Percentiles rank a stretch among this genome's conserved stretches.
Evolutionary conservation across 495 filamentous ascomycete species (phyloP).

Genomic region (Emericellopsis terricola): DNA sequence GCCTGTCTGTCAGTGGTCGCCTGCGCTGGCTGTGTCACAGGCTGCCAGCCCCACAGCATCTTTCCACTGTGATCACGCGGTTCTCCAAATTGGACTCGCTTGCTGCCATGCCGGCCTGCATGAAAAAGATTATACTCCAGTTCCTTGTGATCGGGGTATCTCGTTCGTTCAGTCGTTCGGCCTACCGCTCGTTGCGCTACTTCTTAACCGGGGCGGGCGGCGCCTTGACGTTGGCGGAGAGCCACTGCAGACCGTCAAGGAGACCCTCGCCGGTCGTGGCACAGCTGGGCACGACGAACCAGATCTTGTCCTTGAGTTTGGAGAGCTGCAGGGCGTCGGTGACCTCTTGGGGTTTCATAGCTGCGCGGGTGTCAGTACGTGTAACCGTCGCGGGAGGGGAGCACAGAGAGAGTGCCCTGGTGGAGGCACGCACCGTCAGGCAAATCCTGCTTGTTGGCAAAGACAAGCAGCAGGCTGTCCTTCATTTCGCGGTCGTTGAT

Average conservation of each 20-base stretch:
- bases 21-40: too few relatives aligned
- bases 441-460: slow-evolving; percentile 97
- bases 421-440: slow-evolving; percentile 43
- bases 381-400: not conserved
- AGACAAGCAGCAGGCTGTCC: slow-evolving; percentile 81
- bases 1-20: too few relatives aligned
- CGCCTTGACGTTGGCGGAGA: slow-evolving; percentile 85
- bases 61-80: too few relatives aligned
- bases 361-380: slow-evolving; percentile 22
- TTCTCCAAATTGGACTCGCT: too few relatives aligned
- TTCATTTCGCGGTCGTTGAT: slow-evolving; percentile 98
- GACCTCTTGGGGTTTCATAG: slow-evolving; percentile 73
- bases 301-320: slow-evolving; percentile 78
- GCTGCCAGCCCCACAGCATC: too few relatives aligned
- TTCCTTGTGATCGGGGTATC: too few relatives aligned
- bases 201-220: slow-evolving; percentile 36
- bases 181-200: too few relatives aligned
- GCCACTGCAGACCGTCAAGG: slow-evolving; percentile 83
- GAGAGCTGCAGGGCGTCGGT: slow-evolving; percentile 69
- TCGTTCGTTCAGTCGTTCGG: too few relatives aligned
- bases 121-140: too few relatives aligned
- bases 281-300: slow-evolving; percentile 92
- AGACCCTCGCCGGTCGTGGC: slow-evolving; percentile 88
- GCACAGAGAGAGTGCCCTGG: not conserved
- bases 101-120: too few relatives aligned